These are phyloP conservation scores for Lipomyces japonicus DNA, from an alignment of 805 yeast species.

Conservation along the genomic window DNA sequence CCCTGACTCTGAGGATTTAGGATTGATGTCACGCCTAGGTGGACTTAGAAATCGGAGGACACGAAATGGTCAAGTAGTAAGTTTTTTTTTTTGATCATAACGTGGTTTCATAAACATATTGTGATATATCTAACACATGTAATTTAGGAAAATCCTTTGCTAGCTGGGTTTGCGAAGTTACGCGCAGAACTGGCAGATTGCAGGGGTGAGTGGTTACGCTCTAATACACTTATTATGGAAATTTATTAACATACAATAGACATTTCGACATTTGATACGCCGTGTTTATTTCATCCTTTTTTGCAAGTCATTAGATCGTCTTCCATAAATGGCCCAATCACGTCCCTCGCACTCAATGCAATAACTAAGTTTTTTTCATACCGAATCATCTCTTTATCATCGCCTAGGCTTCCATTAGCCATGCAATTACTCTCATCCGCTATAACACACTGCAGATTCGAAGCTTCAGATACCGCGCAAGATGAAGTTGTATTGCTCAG, in stretches of 20 bases:
- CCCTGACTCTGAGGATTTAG: constrained; percentile 44
- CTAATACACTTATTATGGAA: background rate
- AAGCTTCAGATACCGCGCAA: constrained; percentile 85
- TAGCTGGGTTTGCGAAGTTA: constrained; percentile 66
- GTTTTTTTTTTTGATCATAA: background rate
- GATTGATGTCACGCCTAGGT: constrained; percentile 38
- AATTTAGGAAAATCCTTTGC: constrained; percentile 28
- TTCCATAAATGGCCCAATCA: constrained; percentile 78
- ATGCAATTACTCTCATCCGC: constrained; percentile 67
- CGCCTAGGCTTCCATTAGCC: constrained; percentile 54
- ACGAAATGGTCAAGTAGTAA: constrained; percentile 18
- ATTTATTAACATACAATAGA: constrained; percentile 24
- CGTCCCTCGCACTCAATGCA: constrained; percentile 74
- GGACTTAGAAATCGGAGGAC: constrained; percentile 31
- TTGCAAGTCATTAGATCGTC: constrained; percentile 77
- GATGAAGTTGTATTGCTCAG: constrained; percentile 88
- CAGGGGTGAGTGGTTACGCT: constrained; percentile 25
- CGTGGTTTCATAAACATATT: too few species aligned
- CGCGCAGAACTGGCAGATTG: constrained; percentile 64
- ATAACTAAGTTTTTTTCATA: constrained; percentile 69
- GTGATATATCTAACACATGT: constrained; percentile 30
- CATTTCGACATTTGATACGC: constrained; percentile 59
- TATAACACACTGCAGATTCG: constrained; percentile 90
- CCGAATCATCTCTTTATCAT: constrained; percentile 54
- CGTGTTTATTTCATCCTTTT: constrained; percentile 81